A percentile compares a stretch with the other conserved stretches of the same genome.
These are phyloP conservation scores for Taiozyma onychis DNA, from an alignment of 1,139 yeast species.

Conservation along the genomic window DNA sequence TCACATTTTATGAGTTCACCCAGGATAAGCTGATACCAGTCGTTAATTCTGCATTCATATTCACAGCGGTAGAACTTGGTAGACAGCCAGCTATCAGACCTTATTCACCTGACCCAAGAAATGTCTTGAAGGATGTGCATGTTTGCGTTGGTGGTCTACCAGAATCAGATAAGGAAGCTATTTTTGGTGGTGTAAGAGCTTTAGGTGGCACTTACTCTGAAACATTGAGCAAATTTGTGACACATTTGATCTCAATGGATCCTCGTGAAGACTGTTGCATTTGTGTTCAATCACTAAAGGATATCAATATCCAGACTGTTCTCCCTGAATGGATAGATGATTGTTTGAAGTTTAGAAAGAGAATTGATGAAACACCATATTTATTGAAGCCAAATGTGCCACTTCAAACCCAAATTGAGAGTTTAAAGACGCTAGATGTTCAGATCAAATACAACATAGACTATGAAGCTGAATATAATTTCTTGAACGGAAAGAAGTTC, in stretches of 20 bases:
- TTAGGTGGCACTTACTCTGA: constrained; percentile 73
- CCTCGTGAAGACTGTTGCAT: constrained; percentile 41
- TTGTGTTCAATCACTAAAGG: constrained; percentile 34
- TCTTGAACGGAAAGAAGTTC: constrained; percentile 22
- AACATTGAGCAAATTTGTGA: constrained; percentile 61
- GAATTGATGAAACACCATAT: constrained; percentile 50
- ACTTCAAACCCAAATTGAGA: constrained; percentile 12
- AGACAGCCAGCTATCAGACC: constrained; percentile 42
- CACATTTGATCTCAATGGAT: constrained; percentile 67
- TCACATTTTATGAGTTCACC: constrained; percentile 49
- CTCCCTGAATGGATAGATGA: constrained; percentile 75
- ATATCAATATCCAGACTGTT: constrained; percentile 52
- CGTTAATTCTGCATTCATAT: constrained; percentile 61
- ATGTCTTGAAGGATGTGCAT: constrained; percentile 55
- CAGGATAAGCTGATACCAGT: constrained; percentile 60
- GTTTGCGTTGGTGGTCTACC: constrained; percentile 59
- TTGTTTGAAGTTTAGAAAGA: constrained; percentile 49
- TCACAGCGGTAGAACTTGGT: constrained; percentile 38
- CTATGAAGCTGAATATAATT: constrained; percentile 5
- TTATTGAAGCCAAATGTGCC: constrained; percentile 25
- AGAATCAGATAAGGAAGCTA: constrained; percentile 55
- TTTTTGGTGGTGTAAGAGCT: constrained; percentile 61
- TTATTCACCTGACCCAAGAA: constrained; percentile 62
- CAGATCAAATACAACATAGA: constrained; percentile 11
- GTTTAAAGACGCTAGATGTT: constrained; percentile 24